Evolutionary conservation across 108 stramenopile species (phyloP), one percentile per base, ranked within the genome.

Genomic region (Cyclotella cryptica): DNA sequence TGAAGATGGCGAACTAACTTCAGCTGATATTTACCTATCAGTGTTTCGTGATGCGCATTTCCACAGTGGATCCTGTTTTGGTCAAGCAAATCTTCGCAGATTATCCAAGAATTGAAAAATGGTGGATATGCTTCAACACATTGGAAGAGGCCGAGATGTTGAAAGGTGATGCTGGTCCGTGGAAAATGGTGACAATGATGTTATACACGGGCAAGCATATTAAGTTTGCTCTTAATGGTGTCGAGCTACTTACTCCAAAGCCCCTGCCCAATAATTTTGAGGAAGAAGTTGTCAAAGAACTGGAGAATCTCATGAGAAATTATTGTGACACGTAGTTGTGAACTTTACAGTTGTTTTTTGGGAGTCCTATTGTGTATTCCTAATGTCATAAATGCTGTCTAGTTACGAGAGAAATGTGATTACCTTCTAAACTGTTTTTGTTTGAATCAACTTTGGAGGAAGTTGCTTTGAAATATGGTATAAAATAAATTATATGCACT

Each of bases 71-170:
- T 18, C 10, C 28, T 15, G 28, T 30, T 6, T 29, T 59, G 24
- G 28, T 59, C 5, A 26, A 27, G 29, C 58, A 59, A 59, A 17
- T 29, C 24, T 59, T 15, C 18, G 17, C 22, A 29, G 27, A 59
- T 9, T 59, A 29, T 59, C 58, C 58, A 8, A 29, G 9, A 29
- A 59, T 59, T 59, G 58, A 59, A 26, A 26, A 59, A 17, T 59
- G 58, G 58, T 59, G 58, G 58, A 29, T 8, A 29, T 29, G 29
- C 30, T 29, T 59, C 28, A 59, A 59, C 18, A 59, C 58, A 59
- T 15, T 59, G 28, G 17, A 59, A 59, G 58, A 29, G 28, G 18
- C 28, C 30, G 28, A 59, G 28, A 10, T 8, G 27, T 29, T 59
- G 5, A 59, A 59, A 9, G 58, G 9, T 7, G 28, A 29, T 8